A percentile compares a stretch with the other conserved stretches of the same genome.
These are phyloP conservation scores for Colletotrichum noveboracense DNA, from an alignment of 2,329 filamentous ascomycete genomes.

Conservation along the genomic window DNA sequence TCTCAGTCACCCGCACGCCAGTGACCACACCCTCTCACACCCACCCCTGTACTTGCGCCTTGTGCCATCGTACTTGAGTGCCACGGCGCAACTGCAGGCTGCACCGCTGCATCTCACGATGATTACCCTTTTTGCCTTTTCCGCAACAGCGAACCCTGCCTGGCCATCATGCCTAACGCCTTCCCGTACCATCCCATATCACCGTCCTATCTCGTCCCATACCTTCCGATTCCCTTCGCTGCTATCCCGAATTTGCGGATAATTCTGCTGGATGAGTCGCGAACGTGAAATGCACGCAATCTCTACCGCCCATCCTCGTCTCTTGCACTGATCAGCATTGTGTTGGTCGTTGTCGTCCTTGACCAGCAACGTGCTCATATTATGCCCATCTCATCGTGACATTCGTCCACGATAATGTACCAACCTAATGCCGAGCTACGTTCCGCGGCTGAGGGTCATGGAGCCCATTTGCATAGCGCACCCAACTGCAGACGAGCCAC, in stretches of 20 bases:
- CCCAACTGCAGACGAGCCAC: background rate
- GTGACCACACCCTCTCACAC: background rate
- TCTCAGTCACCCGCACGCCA: background rate
- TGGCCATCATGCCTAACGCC: background rate
- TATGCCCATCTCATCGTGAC: background rate
- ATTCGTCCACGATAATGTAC: background rate
- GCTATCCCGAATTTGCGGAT: background rate
- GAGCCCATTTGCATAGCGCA: background rate
- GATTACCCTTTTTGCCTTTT: background rate
- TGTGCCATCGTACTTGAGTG: background rate
- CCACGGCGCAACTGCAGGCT: background rate
- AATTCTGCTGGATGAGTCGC: background rate
- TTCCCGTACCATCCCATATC: background rate
- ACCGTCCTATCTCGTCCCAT: background rate
- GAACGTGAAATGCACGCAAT: background rate
- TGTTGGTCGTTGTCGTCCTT: background rate
- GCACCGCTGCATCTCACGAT: conserved; percentile 6
- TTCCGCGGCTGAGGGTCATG: background rate
- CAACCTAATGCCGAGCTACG: background rate
- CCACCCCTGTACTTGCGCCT: background rate
- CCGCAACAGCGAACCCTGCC: background rate
- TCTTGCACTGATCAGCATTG: background rate
- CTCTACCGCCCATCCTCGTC: background rate
- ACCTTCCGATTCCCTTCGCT: background rate
- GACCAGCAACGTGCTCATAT: background rate